phyloP scores from a whole-genome alignment of 176 grass and related monocot species.

The Aegilops sharonensis region DNA sequence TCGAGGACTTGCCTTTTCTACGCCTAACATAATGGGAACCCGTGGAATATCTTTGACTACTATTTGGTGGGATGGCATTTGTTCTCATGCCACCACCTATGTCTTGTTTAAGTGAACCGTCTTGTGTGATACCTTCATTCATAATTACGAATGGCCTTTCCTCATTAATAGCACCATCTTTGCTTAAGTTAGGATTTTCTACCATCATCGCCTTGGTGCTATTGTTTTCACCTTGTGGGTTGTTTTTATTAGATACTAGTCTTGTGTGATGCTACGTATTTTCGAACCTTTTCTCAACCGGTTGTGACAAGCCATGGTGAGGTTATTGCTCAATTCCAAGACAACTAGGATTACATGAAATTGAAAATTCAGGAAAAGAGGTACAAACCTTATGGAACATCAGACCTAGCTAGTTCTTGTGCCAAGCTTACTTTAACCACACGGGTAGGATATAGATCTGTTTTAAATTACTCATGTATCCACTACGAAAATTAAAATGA shows the following conservation, averaged over 20 bases:
- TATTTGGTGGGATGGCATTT: neutral
- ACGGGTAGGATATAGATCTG: slow-evolving; percentile 46
- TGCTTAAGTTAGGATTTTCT: slow-evolving; percentile 2
- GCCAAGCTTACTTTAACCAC: slow-evolving; percentile 47
- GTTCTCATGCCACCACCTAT: neutral
- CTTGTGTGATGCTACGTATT: slow-evolving; percentile 13
- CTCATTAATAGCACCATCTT: neutral
- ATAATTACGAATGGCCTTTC: neutral
- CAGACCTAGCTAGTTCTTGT: slow-evolving; percentile 48
- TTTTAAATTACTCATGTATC: slow-evolving; percentile 36
- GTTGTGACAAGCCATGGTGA: slow-evolving; percentile 9
- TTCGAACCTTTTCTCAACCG: slow-evolving; percentile 55
- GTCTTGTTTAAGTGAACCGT: neutral
- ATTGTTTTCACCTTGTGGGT: neutral
- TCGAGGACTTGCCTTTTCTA: neutral
- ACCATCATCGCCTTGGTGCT: neutral
- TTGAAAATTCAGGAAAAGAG: neutral
- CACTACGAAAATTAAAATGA: slow-evolving; percentile 29
- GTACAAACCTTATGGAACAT: slow-evolving; percentile 35
- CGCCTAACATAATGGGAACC: neutral
- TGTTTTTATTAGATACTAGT: neutral
- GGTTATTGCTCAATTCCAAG: slow-evolving; percentile 1
- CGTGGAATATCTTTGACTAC: neutral
- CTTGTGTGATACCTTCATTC: neutral
- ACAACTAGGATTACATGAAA: neutral